Conservation (phyloP, 228 moss, liverwort and hornwort genomes). For the Sphagnum fallax region DNA sequence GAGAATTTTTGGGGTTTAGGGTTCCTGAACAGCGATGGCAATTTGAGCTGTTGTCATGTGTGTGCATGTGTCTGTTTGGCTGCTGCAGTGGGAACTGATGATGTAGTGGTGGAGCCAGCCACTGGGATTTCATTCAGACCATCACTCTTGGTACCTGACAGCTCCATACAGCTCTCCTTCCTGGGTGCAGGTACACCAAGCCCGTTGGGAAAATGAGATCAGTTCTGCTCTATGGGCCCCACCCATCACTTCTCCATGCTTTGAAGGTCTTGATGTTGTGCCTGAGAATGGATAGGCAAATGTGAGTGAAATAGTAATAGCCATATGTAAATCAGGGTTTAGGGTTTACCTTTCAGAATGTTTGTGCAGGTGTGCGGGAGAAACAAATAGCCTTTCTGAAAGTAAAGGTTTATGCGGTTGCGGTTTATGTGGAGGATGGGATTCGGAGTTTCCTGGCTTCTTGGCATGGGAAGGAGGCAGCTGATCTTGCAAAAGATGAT, state of each 20-base stretch:
- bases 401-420: slow-evolving; percentile 76
- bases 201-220: too few species aligned
- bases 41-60: too few species aligned
- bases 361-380: slow-evolving; percentile 51
- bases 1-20: too few species aligned
- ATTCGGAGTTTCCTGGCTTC: slow-evolving; percentile 21
- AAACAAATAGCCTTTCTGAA: slow-evolving; percentile 56
- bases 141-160: slow-evolving; percentile 21
- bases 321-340: neutral
- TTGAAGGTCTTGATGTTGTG: too few species aligned
- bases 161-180: slow-evolving; percentile 27
- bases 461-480: slow-evolving; percentile 57
- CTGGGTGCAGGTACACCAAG: slow-evolving; percentile 32
- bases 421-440: slow-evolving; percentile 46
- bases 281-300: neutral
- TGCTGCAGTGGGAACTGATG: slow-evolving; percentile 16
- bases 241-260: too few species aligned
- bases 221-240: neutral
- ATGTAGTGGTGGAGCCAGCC: slow-evolving; percentile 31
- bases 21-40: too few species aligned
- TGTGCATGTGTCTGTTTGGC: too few species aligned
- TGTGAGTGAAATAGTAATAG: neutral
- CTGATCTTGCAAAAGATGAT: slow-evolving; percentile 31
- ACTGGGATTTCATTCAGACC: slow-evolving; percentile 48
- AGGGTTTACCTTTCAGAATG: too few species aligned